phyloP scores from a whole-genome alignment of 2,329 filamentous ascomycete genomes.

The Huntiella omanensis region DNA sequence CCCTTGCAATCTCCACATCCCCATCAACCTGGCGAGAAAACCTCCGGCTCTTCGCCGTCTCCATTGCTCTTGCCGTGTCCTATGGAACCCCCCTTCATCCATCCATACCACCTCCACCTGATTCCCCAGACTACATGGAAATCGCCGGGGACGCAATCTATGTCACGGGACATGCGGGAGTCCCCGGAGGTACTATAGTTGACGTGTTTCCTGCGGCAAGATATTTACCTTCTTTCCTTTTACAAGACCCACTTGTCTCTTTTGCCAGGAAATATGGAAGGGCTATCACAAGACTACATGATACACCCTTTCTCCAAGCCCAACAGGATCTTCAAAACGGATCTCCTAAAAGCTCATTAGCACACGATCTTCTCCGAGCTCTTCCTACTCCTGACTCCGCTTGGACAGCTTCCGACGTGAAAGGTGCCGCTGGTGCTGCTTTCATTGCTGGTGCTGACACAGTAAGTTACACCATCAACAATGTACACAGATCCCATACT shows the following conservation, averaged over 20 bases:
- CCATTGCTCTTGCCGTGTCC: not conserved
- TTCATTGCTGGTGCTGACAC: slow-evolving; percentile 31
- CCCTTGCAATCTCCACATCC: not conserved
- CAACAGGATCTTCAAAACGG: slow-evolving; percentile 8
- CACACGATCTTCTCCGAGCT: slow-evolving; percentile 14
- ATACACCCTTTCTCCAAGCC: slow-evolving; percentile 17
- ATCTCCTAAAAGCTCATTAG: slow-evolving; percentile 14
- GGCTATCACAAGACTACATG: slow-evolving; percentile 19
- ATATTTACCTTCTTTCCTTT: not conserved
- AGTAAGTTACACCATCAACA: slow-evolving; percentile 12
- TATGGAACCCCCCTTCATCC: not conserved
- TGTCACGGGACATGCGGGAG: slow-evolving; percentile 17
- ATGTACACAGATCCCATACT: not conserved
- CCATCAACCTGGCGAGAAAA: not conserved
- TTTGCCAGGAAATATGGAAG: slow-evolving; percentile 19
- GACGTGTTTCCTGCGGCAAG: slow-evolving; percentile 24
- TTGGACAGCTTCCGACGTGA: slow-evolving; percentile 24
- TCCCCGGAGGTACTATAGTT: slow-evolving; percentile 20
- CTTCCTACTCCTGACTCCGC: not conserved
- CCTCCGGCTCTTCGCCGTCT: not conserved
- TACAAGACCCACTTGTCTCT: slow-evolving; percentile 5
- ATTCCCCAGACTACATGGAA: slow-evolving; percentile 13
- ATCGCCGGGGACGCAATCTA: slow-evolving; percentile 18
- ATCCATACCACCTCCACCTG: not conserved
- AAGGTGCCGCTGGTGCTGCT: slow-evolving; percentile 29